phyloP scores from a whole-genome alignment of 2,329 filamentous ascomycete genomes.

The Aspergillus sclerotialis region DNA sequence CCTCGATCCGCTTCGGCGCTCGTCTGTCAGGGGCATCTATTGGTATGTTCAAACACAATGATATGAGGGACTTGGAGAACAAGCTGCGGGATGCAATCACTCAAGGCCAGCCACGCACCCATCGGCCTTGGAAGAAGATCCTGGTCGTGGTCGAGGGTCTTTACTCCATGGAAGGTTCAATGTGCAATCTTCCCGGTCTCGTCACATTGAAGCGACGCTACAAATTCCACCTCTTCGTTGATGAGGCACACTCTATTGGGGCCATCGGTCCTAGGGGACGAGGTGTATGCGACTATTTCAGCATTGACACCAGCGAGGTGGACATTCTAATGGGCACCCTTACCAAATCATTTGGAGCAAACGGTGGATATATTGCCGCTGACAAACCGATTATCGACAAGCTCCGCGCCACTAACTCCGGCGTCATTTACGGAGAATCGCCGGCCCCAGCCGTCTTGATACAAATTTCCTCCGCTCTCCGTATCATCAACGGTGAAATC shows the following conservation, averaged over 20 bases:
- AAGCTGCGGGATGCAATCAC: conserved; percentile 87
- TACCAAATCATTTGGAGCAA: conserved; percentile 97
- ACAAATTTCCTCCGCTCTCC: conserved; percentile 81
- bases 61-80: conserved; percentile 80
- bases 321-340: conserved; percentile 98
- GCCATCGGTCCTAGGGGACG: conserved; percentile 81
- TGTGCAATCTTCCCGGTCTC: conserved; percentile 93
- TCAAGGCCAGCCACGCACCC: conserved; percentile 94
- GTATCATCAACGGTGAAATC: conserved; percentile 82
- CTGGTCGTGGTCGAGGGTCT: conserved; percentile 91
- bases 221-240: conserved; percentile 93
- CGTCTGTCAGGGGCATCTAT: conserved; percentile 93
- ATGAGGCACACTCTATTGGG: conserved; percentile 94
- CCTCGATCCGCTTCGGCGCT: conserved; percentile 91
- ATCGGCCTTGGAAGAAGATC: conserved; percentile 99
- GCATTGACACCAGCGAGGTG: conserved; percentile 76
- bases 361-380: conserved; percentile 89
- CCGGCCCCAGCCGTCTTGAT: conserved; percentile 81
- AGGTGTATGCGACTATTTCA: conserved; percentile 96
- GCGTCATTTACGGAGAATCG: conserved; percentile 78
- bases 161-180: conserved; percentile 99
- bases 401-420: conserved; percentile 76
- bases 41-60: conserved; percentile 94
- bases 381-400: conserved; percentile 91
- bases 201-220: conserved; percentile 86